Percentiles rank a stretch among this genome's conserved stretches.
phyloP scores from a whole-genome alignment of 2,329 filamentous ascomycete genomes.

The Fusarium sp. region DNA sequence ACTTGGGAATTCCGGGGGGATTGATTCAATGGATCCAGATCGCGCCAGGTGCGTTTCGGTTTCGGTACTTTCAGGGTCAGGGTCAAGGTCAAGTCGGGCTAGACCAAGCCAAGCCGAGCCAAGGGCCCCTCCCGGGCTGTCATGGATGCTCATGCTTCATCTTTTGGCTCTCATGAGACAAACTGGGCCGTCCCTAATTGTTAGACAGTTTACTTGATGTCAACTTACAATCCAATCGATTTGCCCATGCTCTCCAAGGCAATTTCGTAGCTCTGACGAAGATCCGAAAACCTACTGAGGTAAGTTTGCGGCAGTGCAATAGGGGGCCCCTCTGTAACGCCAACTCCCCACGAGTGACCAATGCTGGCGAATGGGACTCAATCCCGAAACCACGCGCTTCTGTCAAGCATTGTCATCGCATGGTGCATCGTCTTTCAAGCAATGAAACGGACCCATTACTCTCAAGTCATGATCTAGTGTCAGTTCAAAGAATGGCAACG shows the following conservation, averaged over 20 bases:
- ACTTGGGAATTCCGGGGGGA: constrained; percentile 20
- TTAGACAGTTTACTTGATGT: constrained; percentile 8
- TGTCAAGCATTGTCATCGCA: constrained; percentile 17
- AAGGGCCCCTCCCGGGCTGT: not conserved
- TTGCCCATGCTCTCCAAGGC: constrained; percentile 20
- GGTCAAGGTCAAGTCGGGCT: not conserved
- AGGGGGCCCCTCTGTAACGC: constrained; percentile 16
- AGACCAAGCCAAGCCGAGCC: not conserved
- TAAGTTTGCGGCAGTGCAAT: constrained; percentile 22
- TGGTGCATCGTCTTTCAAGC: constrained; percentile 1
- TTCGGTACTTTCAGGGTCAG: constrained; percentile 24
- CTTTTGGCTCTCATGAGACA: constrained; percentile 37
- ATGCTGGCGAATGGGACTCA: constrained; percentile 40
- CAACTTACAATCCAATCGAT: constrained; percentile 33
- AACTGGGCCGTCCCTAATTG: constrained; percentile 9
- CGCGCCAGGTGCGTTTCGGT: constrained; percentile 15
- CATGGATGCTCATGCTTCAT: constrained; percentile 20
- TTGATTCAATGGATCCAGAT: constrained; percentile 4
- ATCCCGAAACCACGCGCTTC: constrained; percentile 40
- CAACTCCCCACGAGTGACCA: constrained; percentile 20
- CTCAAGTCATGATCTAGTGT: constrained; percentile 37
- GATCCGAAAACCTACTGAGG: constrained; percentile 3
- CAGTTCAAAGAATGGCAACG: constrained; percentile 13
- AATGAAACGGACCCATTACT: constrained; percentile 21
- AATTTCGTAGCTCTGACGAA: constrained; percentile 17